Evolutionary conservation across 2,329 filamentous ascomycete species (phyloP), one percentile per base, ranked within the genome.

Genomic region (Celoporthe dispersa): DNA sequence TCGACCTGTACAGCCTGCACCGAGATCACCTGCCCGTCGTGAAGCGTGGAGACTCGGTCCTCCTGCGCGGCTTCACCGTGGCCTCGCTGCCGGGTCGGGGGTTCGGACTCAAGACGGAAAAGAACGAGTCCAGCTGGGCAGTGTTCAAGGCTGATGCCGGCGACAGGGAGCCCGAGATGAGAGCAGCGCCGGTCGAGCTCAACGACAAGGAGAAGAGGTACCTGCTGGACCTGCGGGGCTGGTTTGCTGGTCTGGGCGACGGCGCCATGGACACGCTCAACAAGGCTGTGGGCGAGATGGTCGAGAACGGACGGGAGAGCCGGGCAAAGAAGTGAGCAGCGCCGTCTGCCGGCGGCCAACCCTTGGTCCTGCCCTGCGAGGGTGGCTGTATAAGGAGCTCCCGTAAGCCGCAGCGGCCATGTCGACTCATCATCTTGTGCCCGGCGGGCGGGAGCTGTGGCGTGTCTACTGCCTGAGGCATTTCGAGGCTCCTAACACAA

Each of bases 151-250:
- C 79, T 53, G 37, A 39, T 11, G 77, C 80, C 44, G 74, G 74
- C 41, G 78, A 78, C 3, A 78, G 80, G 61, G 75, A 77, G 66
- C 80, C 85, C 57, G 85, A 90, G 78, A 85, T 90, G 66, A 85
- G 84, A 71, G 88, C 88, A 0, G 86, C 87, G 67, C 88, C 88
- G 0, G 83, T 91, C 28, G 88, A 91, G 78, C 82, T 86, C 71
- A 81, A 81, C 37, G 79, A 82, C 19, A 79, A 78, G 37, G 88
- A 90, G 78, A 80, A 79, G 64, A 80, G 79, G 37, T 85, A 88
- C 73, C 83, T 86, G 67, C 76, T 76, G 61, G 79, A 81, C 67
- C 77, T 91, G 73, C 81, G 81, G 73, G 80, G 80, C 62, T 88
- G 85, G 83, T 87, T 84, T 76, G 75, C 75, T 35, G 75, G 81